phyloP scores from a whole-genome alignment of 2,329 filamentous ascomycete genomes.

The Talaromyces albobiverticillius region DNA sequence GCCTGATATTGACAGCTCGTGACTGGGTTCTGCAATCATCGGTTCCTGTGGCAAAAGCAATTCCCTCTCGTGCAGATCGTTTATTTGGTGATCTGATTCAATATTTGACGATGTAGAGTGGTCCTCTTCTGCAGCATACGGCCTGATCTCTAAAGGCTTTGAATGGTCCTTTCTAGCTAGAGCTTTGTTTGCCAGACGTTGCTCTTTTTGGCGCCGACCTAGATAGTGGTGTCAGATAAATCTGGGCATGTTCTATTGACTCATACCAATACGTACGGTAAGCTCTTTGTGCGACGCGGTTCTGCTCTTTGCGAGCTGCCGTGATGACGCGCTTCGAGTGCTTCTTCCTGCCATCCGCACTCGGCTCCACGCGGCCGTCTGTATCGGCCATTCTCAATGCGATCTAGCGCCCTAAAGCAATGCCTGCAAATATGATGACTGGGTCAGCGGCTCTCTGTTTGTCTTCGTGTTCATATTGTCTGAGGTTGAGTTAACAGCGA shows the following conservation, averaged over 20 bases:
- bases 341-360: not conserved
- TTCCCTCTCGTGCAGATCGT: not conserved
- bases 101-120: not conserved
- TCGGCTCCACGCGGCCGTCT: not conserved
- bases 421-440: too few relatives aligned
- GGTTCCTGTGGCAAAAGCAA: not conserved
- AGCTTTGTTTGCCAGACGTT: not conserved
- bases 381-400: not conserved
- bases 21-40: not conserved
- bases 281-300: constrained; percentile 9
- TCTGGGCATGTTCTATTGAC: too few relatives aligned
- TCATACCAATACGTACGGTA: constrained; percentile 7
- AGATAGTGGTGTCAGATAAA: not conserved
- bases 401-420: not conserved
- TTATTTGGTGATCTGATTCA: not conserved
- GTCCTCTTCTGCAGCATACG: not conserved
- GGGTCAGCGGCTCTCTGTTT: too few relatives aligned
- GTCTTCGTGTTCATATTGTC: not conserved
- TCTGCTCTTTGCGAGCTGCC: constrained; percentile 10
- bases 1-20: not conserved
- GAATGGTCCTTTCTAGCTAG: not conserved
- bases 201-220: constrained; percentile 1
- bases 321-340: constrained; percentile 7
- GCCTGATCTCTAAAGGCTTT: not conserved
- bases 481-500: too few relatives aligned